Evolutionary conservation across 805 yeast species (phyloP), one percentile per base, ranked within the genome.

Genomic region (Candida xiaguanensis): DNA sequence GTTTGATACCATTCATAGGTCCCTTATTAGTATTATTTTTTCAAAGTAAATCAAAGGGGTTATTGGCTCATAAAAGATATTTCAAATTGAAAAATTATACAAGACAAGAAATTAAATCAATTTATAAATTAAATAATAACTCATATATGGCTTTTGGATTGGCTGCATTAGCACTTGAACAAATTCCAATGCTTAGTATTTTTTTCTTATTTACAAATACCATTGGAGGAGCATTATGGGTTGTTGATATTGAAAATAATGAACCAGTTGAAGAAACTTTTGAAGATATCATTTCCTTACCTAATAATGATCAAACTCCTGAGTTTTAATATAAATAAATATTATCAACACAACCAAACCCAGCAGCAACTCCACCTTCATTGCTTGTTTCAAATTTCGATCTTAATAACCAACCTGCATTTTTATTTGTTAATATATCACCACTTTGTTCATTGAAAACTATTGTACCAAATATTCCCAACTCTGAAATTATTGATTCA

Each of bases 291-390:
- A 6, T 16, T 13, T 26, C 38, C 15, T 13, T 24, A 8, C 27
- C 25, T 13, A 18, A n/a, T n/a, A n/a, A n/a, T n/a, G n/a, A n/a
- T n/a, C n/a, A n/a, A n/a, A n/a, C n/a, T n/a, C n/a, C n/a, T n/a
- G n/a, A n/a, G n/a, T n/a, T 33, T 16, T 37, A 43, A 39, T 73
- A 70, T 30, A 87, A 64, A 44, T 80, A 77, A 26, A 89, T 72
- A 53, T 89, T 85, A 61, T 93, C 99, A 29, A 93, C 86, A 61
- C 97, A 89, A 5, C 98, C 99, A 63, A 86, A 91, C 1, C 99
- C 99, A 12, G 99, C 99, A 16, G 98, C 98, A 24, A 93, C 97
- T 28, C 99, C 99, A 27, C 99, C 99, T 67, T 93, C 99, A 61
- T 93, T 82, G 39, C 95, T 84, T 3, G 83, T 67, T 47, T 86